Evolutionary conservation across 2,329 filamentous ascomycete genomes (phyloP), one percentile per base, ranked within the genome.

Genomic region (Botryosphaeria dothidea): DNA sequence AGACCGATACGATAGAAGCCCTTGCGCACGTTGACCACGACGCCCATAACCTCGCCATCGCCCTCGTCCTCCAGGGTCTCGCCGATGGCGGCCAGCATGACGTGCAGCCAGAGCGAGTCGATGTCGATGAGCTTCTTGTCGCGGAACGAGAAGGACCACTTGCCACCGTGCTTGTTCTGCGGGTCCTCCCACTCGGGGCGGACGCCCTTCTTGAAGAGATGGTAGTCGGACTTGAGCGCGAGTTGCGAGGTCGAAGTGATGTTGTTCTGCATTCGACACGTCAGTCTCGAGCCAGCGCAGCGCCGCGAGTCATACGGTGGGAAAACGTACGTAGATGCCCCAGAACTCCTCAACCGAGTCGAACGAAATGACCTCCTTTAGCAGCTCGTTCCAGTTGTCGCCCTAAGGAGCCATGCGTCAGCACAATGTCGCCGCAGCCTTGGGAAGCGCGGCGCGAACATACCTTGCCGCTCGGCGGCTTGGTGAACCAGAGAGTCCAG

Each of bases 401-500:
- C 92, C 93, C 92, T 96, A 70, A 21, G 57, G 5, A 74, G 69
- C 41, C 36, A 45, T 54, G 25, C 15, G 25, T 38, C 45, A 64
- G 49, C 19, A 23, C n/a, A 48, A 8, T 31, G 45, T 43, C 43
- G 29, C 56, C 9, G 27, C 25, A n/a, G 56, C 23, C 56, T 31
- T 6, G 19, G 31, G 25, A 41, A n/a, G 27, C 19, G 25, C 34
- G 49, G 60, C 13, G 31, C 17, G 49, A 62, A 34, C 83, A 66
- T 80, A 95, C 93, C 90, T 96, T 97, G 83, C 93, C 93, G 78
- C 90, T 96, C 48, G 94, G 91, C 62, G 95, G 94, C 87, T 98
- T 98, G 74, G 94, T 98, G 85, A 98, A 99, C 96, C 96, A 99
- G 65, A 99, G 85, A 66, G 95, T 98, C 95, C 95, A 99, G 78